These are phyloP conservation scores for Mortierella alpina DNA, from an alignment of 192 early-diverging fungal genomes.

Conservation along the genomic window DNA sequence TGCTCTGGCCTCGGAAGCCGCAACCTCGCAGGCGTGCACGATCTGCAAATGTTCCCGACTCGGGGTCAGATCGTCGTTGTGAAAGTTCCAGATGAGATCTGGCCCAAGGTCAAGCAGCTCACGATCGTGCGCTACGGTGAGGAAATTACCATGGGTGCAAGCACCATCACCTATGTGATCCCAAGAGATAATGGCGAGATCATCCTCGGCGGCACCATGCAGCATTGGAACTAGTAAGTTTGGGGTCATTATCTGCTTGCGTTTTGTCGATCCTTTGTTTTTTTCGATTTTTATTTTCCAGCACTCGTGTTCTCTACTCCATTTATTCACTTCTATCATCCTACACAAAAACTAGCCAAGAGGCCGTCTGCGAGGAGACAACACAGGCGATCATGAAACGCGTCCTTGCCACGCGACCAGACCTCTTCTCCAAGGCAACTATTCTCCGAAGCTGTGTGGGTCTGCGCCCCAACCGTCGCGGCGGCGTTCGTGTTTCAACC, in stretches of 20 bases:
- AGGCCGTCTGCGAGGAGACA: slow-evolving; percentile 40
- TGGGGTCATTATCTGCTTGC: too few relatives aligned
- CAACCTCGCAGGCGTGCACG: slow-evolving; percentile 77
- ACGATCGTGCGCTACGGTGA: slow-evolving; percentile 65
- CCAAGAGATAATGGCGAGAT: slow-evolving; percentile 81
- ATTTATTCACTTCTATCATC: too few relatives aligned
- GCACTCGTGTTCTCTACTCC: not conserved
- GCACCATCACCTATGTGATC: slow-evolving; percentile 74
- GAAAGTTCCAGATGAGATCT: slow-evolving; percentile 73
- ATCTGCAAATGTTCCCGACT: slow-evolving; percentile 76
- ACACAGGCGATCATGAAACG: slow-evolving; percentile 59
- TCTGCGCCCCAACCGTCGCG: slow-evolving; percentile 64
- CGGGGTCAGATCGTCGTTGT: slow-evolving; percentile 88
- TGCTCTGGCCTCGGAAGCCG: slow-evolving; percentile 82
- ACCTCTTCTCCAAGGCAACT: slow-evolving; percentile 55
- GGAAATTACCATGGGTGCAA: slow-evolving; percentile 38
- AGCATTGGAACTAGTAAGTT: slow-evolving; percentile 46
- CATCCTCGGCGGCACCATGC: slow-evolving; percentile 75
- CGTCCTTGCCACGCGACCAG: slow-evolving; percentile 52
- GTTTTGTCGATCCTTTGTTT: slow-evolving; percentile 20
- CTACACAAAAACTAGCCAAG: slow-evolving; percentile 17
- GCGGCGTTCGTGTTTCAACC: slow-evolving; percentile 64
- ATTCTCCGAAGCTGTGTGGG: slow-evolving; percentile 61
- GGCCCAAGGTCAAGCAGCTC: slow-evolving; percentile 53
- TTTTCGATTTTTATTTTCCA: not conserved